Evolutionary conservation across 495 filamentous ascomycete species (phyloP), one percentile per base, ranked within the genome.

Genomic region (Talaromyces trachyspermus): DNA sequence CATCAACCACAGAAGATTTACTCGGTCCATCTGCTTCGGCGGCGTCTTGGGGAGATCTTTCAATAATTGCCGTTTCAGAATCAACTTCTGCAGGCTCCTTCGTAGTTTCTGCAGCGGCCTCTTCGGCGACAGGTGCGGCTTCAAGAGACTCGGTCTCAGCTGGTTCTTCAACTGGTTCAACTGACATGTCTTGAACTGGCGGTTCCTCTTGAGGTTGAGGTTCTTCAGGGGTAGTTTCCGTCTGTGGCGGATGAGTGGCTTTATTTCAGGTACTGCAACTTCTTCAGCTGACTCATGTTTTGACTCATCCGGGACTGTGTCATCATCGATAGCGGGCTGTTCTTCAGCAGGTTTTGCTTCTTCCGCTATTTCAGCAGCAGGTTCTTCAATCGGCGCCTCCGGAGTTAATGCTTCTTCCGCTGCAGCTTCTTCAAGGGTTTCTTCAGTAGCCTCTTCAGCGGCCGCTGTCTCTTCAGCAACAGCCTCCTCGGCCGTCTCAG

Each of bases 401-500:
- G 44, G 26, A 2, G 29, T 26, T n/a, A 18, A 18, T 14, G 46
- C 20, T 41, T 53, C 48, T 7, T 39, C 48, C 0, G 22, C 19
- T 18, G 40, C 23, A 42, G 39, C 19, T 33, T 44, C 32, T 38
- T 44, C 38, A 2, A 26, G 23, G 3, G 48, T 11, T 9, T 37
- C 22, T 42, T 53, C 53, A 35, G 40, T 25, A n/a, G 51, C 26
- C 23, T 49, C 49, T 33, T 52, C 40, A 19, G 20, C n/a, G n/a
- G n/a, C n/a, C n/a, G n/a, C 14, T 30, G 40, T 30, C 26, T 48
- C 27, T n/a, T 49, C 52, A 19, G 46, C 19, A 12, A 22, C 29
- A 41, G n/a, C 37, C 18, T 26, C 36, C 20, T 20, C 14, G 9
- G 26, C 36, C 11, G 14, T 46, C 2, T 20, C 29, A 2, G 38